Evolutionary conservation across 148 eudicot genomes (phyloP).

Genomic region (Persicaria tinctoria): DNA sequence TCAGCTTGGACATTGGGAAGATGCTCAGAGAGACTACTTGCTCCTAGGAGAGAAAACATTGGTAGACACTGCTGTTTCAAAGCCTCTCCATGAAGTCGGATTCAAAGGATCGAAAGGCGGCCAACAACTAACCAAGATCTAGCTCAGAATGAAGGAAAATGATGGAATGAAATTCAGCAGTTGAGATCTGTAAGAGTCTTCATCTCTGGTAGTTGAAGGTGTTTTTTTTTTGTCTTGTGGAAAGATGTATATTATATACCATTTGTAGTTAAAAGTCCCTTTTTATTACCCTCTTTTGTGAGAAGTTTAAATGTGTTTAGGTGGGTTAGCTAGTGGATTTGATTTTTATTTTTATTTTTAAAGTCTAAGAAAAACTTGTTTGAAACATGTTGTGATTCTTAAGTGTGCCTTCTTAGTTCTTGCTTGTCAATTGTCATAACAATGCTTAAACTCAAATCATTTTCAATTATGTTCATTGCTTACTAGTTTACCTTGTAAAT

Average conservation of each 20-base stretch:
- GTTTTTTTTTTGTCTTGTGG: not conserved
- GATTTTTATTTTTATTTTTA: not conserved
- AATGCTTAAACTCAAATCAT: not conserved
- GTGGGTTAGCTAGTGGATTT: slow-evolving; percentile 5
- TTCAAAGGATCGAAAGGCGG: not conserved
- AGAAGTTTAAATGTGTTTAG: slow-evolving; percentile 6
- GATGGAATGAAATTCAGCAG: not conserved
- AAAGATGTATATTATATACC: slow-evolving; percentile 7
- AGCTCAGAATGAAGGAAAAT: not conserved
- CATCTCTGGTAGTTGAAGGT: slow-evolving; percentile 1
- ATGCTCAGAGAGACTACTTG: slow-evolving; percentile 11
- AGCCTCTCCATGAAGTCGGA: not conserved
- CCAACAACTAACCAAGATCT: not conserved
- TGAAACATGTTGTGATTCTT: not conserved
- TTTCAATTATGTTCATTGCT: not conserved
- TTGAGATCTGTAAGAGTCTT: not conserved
- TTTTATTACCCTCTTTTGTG: not conserved
- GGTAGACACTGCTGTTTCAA: not conserved
- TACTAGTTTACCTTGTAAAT: too few relatives aligned
- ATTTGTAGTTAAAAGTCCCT: slow-evolving; percentile 2
- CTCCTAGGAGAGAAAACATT: not conserved
- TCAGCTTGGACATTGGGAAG: slow-evolving; percentile 11
- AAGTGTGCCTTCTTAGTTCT: not conserved
- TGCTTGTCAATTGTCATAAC: not conserved
- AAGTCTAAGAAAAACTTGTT: slow-evolving; percentile 8